phyloP scores from a whole-genome alignment of 176 grass and related monocot genomes.

The Musa itinerans region DNA sequence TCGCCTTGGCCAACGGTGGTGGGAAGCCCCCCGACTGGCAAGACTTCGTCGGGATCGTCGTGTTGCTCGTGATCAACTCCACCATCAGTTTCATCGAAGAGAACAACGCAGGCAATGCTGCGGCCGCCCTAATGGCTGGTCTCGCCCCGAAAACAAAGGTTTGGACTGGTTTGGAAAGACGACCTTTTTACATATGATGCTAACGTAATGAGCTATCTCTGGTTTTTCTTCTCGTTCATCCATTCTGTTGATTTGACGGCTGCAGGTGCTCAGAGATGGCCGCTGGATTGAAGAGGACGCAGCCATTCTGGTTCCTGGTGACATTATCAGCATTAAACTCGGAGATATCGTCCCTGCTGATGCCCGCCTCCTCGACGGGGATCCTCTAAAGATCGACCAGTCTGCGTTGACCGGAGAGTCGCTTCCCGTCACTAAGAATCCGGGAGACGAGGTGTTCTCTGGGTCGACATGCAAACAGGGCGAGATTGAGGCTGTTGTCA shows the following conservation, averaged over 20 bases:
- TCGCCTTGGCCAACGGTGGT: slow-evolving; percentile 50
- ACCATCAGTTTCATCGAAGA: slow-evolving; percentile 73
- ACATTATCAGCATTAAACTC: slow-evolving; percentile 74
- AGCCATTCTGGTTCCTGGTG: slow-evolving; percentile 48
- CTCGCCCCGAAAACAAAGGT: slow-evolving; percentile 64
- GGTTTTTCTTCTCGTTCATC: background rate
- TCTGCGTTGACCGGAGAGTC: slow-evolving; percentile 64
- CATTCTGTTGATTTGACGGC: background rate
- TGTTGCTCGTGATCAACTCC: slow-evolving; percentile 57
- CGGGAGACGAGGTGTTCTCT: slow-evolving; percentile 54
- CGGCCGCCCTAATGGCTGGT: slow-evolving; percentile 57
- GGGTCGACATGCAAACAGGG: slow-evolving; percentile 75
- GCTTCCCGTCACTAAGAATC: slow-evolving; percentile 53
- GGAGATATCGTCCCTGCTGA: slow-evolving; percentile 72
- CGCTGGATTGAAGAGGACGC: slow-evolving; percentile 54
- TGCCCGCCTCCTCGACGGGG: slow-evolving; percentile 51
- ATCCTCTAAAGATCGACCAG: slow-evolving; percentile 64
- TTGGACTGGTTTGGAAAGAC: slow-evolving; percentile 1
- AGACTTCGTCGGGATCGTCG: slow-evolving; percentile 46
- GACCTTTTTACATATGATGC: no score
- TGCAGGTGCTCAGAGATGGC: slow-evolving; percentile 46
- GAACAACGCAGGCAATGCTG: slow-evolving; percentile 68
- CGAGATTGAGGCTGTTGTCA: slow-evolving; percentile 71
- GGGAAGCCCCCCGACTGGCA: slow-evolving; percentile 32
- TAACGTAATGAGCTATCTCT: background rate